Conservation (phyloP, 139 green algal species). For the Penium margaritaceum region DNA sequence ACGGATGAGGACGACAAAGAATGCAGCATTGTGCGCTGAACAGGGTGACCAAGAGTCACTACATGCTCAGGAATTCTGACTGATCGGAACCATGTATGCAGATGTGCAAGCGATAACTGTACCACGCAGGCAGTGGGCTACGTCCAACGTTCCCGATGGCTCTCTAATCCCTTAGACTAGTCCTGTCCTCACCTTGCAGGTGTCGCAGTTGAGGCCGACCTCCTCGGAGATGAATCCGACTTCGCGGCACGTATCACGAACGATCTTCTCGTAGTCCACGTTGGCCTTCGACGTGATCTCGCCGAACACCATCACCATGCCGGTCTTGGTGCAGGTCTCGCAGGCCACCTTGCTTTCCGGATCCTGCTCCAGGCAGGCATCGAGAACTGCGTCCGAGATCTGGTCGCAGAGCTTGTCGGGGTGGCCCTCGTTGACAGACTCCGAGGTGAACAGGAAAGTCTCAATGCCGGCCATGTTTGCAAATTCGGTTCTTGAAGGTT, state of each 20-base stretch:
- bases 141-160: no score
- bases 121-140: no score
- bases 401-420: constrained; percentile 91
- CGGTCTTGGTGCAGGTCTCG: constrained; percentile 97
- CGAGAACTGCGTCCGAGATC: constrained; percentile 94
- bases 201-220: constrained; percentile 87
- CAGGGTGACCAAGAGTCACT: no score
- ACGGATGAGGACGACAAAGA: no score
- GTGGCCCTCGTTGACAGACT: constrained; percentile 76
- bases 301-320: constrained; percentile 99
- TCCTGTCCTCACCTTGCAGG: constrained; percentile 96
- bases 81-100: no score
- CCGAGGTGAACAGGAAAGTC: constrained; percentile 91
- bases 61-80: no score
- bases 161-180: no score
- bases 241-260: constrained; percentile 66
- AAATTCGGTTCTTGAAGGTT: no score
- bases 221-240: constrained; percentile 92
- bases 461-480: constrained; percentile 36
- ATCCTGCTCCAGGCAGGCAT: constrained; percentile 81
- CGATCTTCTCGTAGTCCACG: constrained; percentile 96
- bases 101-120: no score
- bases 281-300: constrained; percentile 99
- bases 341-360: constrained; percentile 66
- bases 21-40: no score